Percentiles rank a stretch among this genome's conserved stretches.
Evolutionary conservation across 345 rosid genomes (phyloP).

Genomic region (Microcos paniculata): DNA sequence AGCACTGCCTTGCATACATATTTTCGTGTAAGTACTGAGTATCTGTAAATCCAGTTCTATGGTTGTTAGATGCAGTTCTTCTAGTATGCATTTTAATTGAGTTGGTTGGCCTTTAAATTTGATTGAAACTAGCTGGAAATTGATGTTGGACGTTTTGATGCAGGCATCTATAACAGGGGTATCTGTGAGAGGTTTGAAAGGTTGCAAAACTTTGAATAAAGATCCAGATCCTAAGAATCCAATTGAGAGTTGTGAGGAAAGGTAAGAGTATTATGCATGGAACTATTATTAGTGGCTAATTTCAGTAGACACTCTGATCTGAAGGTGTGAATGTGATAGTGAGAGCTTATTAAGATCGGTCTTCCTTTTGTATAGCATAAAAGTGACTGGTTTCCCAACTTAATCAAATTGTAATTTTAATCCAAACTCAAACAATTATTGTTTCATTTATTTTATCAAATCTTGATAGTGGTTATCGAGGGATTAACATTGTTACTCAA

Average conservation of each 20-base stretch:
- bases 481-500: not conserved
- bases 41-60: not conserved
- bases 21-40: slow-evolving; percentile 65
- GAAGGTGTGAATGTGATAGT: too few relatives aligned
- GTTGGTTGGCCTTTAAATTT: slow-evolving; percentile 6
- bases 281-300: not conserved
- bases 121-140: not conserved
- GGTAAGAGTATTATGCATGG: slow-evolving; percentile 38
- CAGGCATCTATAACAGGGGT: slow-evolving; percentile 86
- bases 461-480: not conserved
- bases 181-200: slow-evolving; percentile 77
- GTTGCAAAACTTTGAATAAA: slow-evolving; percentile 84
- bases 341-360: not conserved
- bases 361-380: not conserved
- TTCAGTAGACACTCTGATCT: not conserved
- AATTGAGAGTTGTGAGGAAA: slow-evolving; percentile 73
- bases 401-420: not conserved
- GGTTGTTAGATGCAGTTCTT: not conserved
- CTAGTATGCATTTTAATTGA: not conserved
- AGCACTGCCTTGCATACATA: slow-evolving; percentile 82
- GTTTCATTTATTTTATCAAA: not conserved
- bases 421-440: not conserved
- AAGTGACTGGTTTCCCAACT: not conserved
- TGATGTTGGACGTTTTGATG: slow-evolving; percentile 17
- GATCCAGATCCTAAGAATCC: slow-evolving; percentile 92